Evolutionary conservation across 352 stramenopile species (phyloP).

Genomic region (Phytopythium kandeliae): DNA sequence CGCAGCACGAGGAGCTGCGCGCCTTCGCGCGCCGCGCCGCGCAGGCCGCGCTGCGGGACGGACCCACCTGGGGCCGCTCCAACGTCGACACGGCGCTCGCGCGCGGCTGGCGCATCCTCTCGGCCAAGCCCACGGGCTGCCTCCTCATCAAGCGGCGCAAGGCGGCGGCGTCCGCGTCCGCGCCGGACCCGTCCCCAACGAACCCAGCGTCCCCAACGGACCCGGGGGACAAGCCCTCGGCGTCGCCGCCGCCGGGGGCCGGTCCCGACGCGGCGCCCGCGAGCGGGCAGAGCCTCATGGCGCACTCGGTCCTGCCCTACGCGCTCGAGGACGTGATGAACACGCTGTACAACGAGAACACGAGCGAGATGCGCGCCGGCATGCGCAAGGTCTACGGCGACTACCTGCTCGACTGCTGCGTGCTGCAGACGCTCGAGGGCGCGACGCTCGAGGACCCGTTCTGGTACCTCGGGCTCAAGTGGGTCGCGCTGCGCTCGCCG

Average conservation of each 20-base stretch:
- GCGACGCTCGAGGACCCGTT: slow-evolving; percentile 62
- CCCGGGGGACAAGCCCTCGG: no score
- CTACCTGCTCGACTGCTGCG: slow-evolving; percentile 48
- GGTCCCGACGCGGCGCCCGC: no score
- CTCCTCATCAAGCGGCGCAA: slow-evolving; percentile 49
- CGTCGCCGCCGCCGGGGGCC: no score
- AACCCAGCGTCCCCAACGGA: no score
- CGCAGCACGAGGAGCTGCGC: slow-evolving; percentile 61
- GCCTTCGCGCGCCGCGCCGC: slow-evolving; percentile 46
- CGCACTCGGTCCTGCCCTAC: slow-evolving; percentile 37
- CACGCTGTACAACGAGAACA: slow-evolving; percentile 56
- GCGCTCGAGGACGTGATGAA: slow-evolving; percentile 66
- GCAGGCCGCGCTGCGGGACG: slow-evolving; percentile 44
- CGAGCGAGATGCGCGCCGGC: slow-evolving; percentile 33
- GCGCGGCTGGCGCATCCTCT: slow-evolving; percentile 50
- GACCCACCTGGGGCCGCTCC: slow-evolving; percentile 53
- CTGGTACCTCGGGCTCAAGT: slow-evolving; percentile 74
- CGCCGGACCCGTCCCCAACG: neutral
- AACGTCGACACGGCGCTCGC: slow-evolving; percentile 42
- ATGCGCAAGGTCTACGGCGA: slow-evolving; percentile 41
- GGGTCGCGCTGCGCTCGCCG: slow-evolving; percentile 59
- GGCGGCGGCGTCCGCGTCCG: neutral
- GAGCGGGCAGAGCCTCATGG: slow-evolving; percentile 56
- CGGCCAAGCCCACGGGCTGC: slow-evolving; percentile 32
- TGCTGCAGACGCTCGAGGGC: slow-evolving; percentile 58